Conservation (phyloP, 805 yeast species). For the Cyberlindnera nakhonratchasimensis region DNA sequence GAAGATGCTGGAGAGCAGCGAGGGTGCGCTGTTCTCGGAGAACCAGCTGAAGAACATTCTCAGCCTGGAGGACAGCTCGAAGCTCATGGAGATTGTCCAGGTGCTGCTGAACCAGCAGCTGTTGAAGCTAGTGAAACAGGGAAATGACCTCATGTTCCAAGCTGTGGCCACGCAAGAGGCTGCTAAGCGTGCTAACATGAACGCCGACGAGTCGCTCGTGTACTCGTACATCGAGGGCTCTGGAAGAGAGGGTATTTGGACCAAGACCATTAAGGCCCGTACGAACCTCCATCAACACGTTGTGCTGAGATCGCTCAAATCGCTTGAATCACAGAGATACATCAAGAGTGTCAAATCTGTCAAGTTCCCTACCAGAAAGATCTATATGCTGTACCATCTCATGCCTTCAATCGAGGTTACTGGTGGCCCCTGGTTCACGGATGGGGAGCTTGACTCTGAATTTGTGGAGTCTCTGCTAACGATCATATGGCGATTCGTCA, state of each 20-base stretch:
- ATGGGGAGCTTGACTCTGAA: slow-evolving; percentile 89
- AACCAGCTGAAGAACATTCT: slow-evolving; percentile 56
- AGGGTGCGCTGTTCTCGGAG: slow-evolving; percentile 58
- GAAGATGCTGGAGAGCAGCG: slow-evolving; percentile 53
- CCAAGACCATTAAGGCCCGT: slow-evolving; percentile 82
- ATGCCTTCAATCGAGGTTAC: slow-evolving; percentile 96
- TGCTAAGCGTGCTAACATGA: slow-evolving; percentile 69
- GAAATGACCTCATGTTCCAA: slow-evolving; percentile 67
- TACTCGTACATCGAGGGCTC: slow-evolving; percentile 89
- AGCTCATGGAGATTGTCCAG: slow-evolving; percentile 47
- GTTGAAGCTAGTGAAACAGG: slow-evolving; percentile 64
- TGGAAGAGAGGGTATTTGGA: slow-evolving; percentile 96
- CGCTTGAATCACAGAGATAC: slow-evolving; percentile 73
- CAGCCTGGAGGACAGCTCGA: slow-evolving; percentile 38
- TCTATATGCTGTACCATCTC: slow-evolving; percentile 89
- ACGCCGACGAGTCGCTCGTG: slow-evolving; percentile 84
- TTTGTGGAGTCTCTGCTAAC: slow-evolving; percentile 81
- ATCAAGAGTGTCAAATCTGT: slow-evolving; percentile 90
- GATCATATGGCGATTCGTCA: slow-evolving; percentile 85
- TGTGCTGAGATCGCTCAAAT: slow-evolving; percentile 78
- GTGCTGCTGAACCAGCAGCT: slow-evolving; percentile 54
- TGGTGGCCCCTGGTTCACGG: slow-evolving; percentile 99
- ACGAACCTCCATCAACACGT: slow-evolving; percentile 90
- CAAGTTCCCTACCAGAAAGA: slow-evolving; percentile 89
- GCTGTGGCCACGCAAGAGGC: slow-evolving; percentile 76